phyloP scores from a whole-genome alignment of 805 yeast species.

The Kluyveromyces starmeri region DNA sequence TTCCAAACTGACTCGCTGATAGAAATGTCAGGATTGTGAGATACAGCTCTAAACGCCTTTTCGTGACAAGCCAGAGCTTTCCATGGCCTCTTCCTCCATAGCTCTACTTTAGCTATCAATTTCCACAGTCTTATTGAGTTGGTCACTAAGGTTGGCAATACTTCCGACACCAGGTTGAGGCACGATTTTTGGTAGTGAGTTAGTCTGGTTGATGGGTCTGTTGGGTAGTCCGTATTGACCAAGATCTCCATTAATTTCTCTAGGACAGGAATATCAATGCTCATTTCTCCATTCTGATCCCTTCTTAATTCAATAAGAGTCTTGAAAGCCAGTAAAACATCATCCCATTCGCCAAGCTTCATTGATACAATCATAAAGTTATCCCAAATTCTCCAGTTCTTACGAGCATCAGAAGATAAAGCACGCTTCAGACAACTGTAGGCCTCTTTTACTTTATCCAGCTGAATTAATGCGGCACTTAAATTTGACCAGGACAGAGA shows the following conservation, averaged over 20 bases:
- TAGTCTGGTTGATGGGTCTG: slow-evolving; percentile 29
- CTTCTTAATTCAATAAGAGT: slow-evolving; percentile 50
- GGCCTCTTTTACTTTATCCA: slow-evolving; percentile 66
- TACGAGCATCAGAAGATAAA: slow-evolving; percentile 56
- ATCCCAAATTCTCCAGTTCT: slow-evolving; percentile 87
- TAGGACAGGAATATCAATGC: slow-evolving; percentile 66
- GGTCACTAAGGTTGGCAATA: slow-evolving; percentile 63
- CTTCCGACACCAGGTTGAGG: slow-evolving; percentile 59
- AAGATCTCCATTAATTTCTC: slow-evolving; percentile 65
- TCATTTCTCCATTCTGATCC: slow-evolving; percentile 48
- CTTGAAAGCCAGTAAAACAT: slow-evolving; percentile 68
- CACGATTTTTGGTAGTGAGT: slow-evolving; percentile 61
- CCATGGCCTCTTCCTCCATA: slow-evolving; percentile 88
- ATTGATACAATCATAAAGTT: slow-evolving; percentile 78
- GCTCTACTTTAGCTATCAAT: slow-evolving; percentile 71
- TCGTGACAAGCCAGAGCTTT: slow-evolving; percentile 76
- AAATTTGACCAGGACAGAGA: slow-evolving; percentile 87
- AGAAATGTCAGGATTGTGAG: slow-evolving; percentile 56
- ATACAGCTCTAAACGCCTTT: slow-evolving; percentile 70
- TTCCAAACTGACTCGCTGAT: slow-evolving; percentile 59
- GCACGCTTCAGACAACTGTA: slow-evolving; percentile 80
- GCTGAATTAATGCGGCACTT: slow-evolving; percentile 64
- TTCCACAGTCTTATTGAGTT: slow-evolving; percentile 61
- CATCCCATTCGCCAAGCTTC: slow-evolving; percentile 79
- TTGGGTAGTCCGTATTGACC: slow-evolving; percentile 42